Conservation (phyloP, 257 asterid species). For the Scutellaria minor region DNA sequence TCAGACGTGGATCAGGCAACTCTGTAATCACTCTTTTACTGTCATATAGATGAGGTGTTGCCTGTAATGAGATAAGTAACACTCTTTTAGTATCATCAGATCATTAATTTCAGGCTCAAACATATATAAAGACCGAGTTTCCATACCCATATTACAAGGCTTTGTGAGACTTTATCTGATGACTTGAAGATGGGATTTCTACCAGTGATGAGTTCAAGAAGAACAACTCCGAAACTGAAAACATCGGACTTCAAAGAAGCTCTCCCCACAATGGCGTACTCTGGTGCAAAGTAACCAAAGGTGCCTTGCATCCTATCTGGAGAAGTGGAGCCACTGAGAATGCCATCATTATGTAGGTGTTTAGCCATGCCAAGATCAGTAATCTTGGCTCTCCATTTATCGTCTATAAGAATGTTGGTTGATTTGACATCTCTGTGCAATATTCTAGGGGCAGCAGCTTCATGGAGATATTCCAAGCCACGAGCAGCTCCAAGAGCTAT, state of each 20-base stretch:
- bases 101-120: too few relatives aligned
- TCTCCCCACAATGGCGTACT: conserved; percentile 80
- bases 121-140: neutral
- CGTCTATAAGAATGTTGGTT: conserved; percentile 88
- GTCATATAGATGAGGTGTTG: conserved; percentile 76
- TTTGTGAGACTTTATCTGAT: conserved; percentile 59
- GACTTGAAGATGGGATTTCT: conserved; percentile 76
- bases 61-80: conserved; percentile 46
- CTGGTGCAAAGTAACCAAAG: conserved; percentile 98
- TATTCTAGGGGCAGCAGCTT: conserved; percentile 96
- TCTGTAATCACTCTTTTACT: conserved; percentile 77
- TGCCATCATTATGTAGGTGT: conserved; percentile 74
- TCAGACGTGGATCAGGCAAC: conserved; percentile 78
- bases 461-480: conserved; percentile 98
- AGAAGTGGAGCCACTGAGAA: conserved; percentile 73
- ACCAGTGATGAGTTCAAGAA: conserved; percentile 91
- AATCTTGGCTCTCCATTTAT: conserved; percentile 92
- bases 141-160: conserved; percentile 96
- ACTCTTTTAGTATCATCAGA: too few relatives aligned
- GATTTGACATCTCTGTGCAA: conserved; percentile 98
- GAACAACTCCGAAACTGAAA: conserved; percentile 97
- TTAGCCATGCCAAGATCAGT: conserved; percentile 99
- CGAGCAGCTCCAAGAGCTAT: conserved; percentile 99
- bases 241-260: conserved; percentile 96
- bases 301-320: conserved; percentile 98